Conservation (phyloP, 2,329 filamentous ascomycete species). For the Verticillium longisporum region DNA sequence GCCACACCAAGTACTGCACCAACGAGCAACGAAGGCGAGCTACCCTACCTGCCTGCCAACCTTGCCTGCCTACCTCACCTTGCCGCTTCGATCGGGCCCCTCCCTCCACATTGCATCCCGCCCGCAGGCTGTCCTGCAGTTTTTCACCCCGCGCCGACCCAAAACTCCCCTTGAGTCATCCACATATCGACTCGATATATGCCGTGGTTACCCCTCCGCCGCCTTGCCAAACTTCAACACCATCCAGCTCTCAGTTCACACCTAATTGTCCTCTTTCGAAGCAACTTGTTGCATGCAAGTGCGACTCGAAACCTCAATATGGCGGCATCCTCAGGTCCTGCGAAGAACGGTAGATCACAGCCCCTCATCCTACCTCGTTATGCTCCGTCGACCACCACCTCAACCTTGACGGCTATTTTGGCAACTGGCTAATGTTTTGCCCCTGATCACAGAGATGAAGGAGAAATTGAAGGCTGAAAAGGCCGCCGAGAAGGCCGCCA, state of each 20-base stretch:
- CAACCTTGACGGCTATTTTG: neutral
- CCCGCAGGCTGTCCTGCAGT: slow-evolving; percentile 1
- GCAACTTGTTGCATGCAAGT: neutral
- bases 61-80: neutral
- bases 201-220: slow-evolving; percentile 1
- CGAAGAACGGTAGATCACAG: neutral
- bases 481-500: slow-evolving; percentile 37
- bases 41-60: too few species aligned
- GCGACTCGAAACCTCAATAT: neutral
- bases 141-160: slow-evolving; percentile 2
- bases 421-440: neutral
- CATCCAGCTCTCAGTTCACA: neutral
- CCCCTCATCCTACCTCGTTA: neutral
- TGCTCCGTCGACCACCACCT: neutral
- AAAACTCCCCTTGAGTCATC: neutral
- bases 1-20: neutral
- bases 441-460: slow-evolving; percentile 39
- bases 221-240: neutral
- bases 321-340: slow-evolving; percentile 1
- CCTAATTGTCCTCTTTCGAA: neutral
- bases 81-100: neutral
- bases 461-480: slow-evolving; percentile 53
- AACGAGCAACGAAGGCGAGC: neutral
- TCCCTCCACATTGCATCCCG: slow-evolving; percentile 1
- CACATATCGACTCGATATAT: neutral